Percentiles rank a stretch among this genome's conserved stretches.
Evolutionary conservation across 345 rosid species (phyloP).

Genomic region (Psidium guajava): DNA sequence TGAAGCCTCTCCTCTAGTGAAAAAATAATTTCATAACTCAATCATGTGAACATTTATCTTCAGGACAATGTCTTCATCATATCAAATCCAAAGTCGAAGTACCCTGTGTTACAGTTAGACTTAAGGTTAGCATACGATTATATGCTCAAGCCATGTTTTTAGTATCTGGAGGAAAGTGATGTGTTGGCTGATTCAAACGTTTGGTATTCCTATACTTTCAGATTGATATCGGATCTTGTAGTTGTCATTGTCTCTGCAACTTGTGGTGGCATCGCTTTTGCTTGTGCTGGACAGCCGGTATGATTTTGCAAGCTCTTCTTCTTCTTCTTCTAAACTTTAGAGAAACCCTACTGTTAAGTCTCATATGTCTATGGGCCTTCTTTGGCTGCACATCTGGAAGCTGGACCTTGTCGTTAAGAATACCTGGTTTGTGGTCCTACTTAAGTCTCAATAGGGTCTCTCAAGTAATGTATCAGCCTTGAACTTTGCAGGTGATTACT

Average conservation of each 20-base stretch:
- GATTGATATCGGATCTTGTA: conserved; percentile 95
- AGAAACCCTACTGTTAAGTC: background rate
- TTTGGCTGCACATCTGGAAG: background rate
- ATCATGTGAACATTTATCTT: conserved; percentile 4
- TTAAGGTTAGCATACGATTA: conserved; percentile 38
- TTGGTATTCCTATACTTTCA: conserved; percentile 22
- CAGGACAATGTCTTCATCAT: conserved; percentile 97
- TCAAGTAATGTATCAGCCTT: background rate
- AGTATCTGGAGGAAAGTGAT: background rate
- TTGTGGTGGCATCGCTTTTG: conserved; percentile 99
- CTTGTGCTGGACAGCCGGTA: conserved; percentile 99
- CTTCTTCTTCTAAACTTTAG: background rate
- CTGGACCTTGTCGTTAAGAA: background rate
- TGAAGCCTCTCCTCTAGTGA: background rate
- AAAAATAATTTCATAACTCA: background rate
- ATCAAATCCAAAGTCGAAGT: conserved; percentile 93
- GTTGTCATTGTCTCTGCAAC: conserved; percentile 97
- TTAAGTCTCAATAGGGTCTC: background rate
- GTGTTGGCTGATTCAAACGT: conserved; percentile 5
- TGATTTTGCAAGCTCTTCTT: conserved; percentile 4
- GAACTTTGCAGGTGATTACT: conserved; percentile 70
- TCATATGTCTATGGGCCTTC: background rate
- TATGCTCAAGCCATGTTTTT: background rate
- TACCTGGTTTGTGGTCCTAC: background rate
- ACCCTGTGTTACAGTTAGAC: conserved; percentile 88